Evolutionary conservation across 345 rosid species (phyloP).

Genomic region (Dipteronia dyeriana): DNA sequence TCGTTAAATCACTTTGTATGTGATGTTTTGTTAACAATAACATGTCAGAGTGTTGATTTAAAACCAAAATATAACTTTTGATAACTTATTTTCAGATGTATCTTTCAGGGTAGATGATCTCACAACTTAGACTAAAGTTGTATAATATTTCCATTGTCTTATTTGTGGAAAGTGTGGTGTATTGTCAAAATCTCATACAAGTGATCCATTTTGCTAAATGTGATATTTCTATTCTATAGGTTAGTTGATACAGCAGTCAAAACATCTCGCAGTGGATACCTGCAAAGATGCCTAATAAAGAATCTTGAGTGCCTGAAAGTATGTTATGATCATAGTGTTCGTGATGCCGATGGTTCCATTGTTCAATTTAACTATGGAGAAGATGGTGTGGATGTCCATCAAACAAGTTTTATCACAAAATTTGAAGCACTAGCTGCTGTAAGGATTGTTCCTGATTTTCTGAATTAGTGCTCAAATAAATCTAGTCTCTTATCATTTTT

Average conservation of each 20-base stretch:
- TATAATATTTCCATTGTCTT: conserved; percentile 10
- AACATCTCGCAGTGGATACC: conserved; percentile 99
- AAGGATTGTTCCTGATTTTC: conserved; percentile 30
- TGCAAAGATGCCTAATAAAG: conserved; percentile 95
- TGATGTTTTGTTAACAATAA: not conserved
- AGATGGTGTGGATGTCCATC: conserved; percentile 97
- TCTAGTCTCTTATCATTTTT: conserved; percentile 18
- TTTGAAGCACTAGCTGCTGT: conserved; percentile 72
- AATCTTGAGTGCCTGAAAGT: conserved; percentile 93
- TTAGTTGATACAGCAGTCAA: conserved; percentile 98
- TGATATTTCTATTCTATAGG: conserved; percentile 43
- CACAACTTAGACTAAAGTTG: not conserved
- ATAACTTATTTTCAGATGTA: not conserved
- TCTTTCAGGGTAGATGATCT: not conserved
- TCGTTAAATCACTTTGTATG: not conserved
- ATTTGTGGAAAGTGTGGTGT: not conserved
- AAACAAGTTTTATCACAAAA: conserved; percentile 72
- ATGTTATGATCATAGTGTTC: conserved; percentile 89
- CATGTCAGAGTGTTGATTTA: not conserved
- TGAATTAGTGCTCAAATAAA: conserved; percentile 15
- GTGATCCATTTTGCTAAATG: conserved; percentile 13
- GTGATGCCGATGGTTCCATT: conserved; percentile 94
- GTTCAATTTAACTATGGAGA: conserved; percentile 95
- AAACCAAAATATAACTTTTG: not conserved
- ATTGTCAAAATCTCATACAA: not conserved